Evolutionary conservation across 73 alveolate species (phyloP), one percentile per base, ranked within the genome.

Genomic region (Effrenium voratum): DNA sequence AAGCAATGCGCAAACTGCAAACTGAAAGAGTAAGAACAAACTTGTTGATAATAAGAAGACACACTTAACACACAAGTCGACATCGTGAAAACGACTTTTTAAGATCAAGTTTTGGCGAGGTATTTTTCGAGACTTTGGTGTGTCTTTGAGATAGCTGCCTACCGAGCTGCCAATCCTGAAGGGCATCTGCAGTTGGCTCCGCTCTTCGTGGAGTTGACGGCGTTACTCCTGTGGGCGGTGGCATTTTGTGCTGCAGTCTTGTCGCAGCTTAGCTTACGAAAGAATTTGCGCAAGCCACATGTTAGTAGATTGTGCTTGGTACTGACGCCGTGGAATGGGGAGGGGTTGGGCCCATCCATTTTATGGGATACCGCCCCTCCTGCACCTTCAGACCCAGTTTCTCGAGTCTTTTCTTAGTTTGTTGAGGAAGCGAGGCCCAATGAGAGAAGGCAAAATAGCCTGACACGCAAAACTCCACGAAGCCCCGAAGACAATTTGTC

Each of bases 101-200:
- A n/a, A n/a, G n/a, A n/a, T n/a, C n/a, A n/a, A n/a, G n/a, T n/a
- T n/a, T 22, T 5, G 19, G 6, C 30, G 8, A 60, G 76, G 76
- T 68, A 68, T 68, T 68, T 68, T n/a, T 68, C 80, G 46, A 68
- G 80, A 46, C 80, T 68, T 68, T 68, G 80, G 80, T 68, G 80
- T 68, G 80, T 68, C 47, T 68, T 68, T 68, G 80, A 68, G 80
- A 68, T 68, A n/a, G 80, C 80, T 68, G 80, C 80, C 80, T 68
- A 32, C 80, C 80, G 80, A 5, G 80, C 80, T n/a, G 80, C 80
- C 44, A 68, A 68, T 68, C 80, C 80, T 46, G 80, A 68, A 68
- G 80, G 80, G 80, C 80, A 68, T n/a, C 30, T 68, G 4, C 47
- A 68, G 80, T 68, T 68, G 80, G 80, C 80, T n/a, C 80, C 80